Evolutionary conservation across 1,139 yeast species (phyloP).

Genomic region (Komagataea norvegica): DNA sequence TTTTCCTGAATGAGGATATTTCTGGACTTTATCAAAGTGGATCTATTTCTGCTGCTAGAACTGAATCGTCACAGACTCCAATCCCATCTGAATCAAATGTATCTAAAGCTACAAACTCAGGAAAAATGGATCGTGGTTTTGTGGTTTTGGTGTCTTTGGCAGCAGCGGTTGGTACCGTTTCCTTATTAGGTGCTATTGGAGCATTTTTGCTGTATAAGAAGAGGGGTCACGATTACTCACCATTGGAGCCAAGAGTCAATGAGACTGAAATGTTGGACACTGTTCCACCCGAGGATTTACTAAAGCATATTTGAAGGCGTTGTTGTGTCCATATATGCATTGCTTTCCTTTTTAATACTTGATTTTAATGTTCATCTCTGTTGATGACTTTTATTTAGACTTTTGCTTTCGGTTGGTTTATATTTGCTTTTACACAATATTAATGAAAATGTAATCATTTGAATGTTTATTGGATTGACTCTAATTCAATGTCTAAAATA

Average conservation of each 20-base stretch:
- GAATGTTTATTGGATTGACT: no score
- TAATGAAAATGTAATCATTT: no score
- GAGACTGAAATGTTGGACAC: slow-evolving; percentile 59
- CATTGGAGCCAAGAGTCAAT: slow-evolving; percentile 42
- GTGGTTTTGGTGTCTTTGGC: slow-evolving; percentile 88
- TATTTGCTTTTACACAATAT: no score
- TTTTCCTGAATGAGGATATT: slow-evolving; percentile 34
- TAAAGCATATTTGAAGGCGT: slow-evolving; percentile 31
- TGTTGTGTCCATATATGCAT: neutral
- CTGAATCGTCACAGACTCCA: slow-evolving; percentile 19
- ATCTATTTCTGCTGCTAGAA: slow-evolving; percentile 20
- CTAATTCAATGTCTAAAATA: no score
- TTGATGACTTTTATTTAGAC: no score
- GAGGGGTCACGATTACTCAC: slow-evolving; percentile 39
- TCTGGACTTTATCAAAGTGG: slow-evolving; percentile 30
- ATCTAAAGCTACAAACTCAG: slow-evolving; percentile 17
- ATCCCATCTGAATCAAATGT: slow-evolving; percentile 14
- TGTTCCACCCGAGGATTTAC: slow-evolving; percentile 55
- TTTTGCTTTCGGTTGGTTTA: no score
- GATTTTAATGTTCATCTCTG: no score
- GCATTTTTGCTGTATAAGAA: slow-evolving; percentile 48
- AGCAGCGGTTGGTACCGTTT: slow-evolving; percentile 76
- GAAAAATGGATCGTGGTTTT: slow-evolving; percentile 52
- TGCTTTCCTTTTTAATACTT: neutral
- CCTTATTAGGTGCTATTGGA: slow-evolving; percentile 60